Base-by-base conservation (phyloP, 2,329 filamentous ascomycete species). In the Xylariomycetidae sp. region DNA sequence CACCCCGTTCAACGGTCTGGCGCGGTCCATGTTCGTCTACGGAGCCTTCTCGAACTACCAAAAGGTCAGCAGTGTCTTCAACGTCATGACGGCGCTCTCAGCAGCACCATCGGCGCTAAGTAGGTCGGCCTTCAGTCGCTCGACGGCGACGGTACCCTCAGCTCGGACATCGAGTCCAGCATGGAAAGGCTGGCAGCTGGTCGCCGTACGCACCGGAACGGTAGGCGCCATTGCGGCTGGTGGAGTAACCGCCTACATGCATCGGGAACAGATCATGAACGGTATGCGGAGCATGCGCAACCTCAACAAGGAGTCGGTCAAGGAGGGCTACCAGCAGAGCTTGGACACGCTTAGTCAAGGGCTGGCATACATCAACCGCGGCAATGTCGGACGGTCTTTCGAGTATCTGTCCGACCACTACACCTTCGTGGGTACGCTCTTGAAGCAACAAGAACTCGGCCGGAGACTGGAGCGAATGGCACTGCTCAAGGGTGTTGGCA, bases 371-470 rank as follows among this genome's bases (percentile, higher is more conserved):
- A 64, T 76, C 52, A 76, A 74, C 50, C 62, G 70, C 6, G 71
- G 72, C 10, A 75, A 70, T 25, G 71, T 76, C 2, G 79, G 79
- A 3, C 72, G 78, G 34, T 85, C 85, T 1, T 82, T 86, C 45
- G 74, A 71, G 13, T 94, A 86, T 79, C 76, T 89, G 4, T 79
- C 81, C 0, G 84, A 82, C 12, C 88, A 95, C 57, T 75, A 94
- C 32, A 85, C 86, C 22, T 95, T 94, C 49, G 82, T 94, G 2
- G 85, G 86, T 0, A 81, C 84, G 28, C 68, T 95, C 2, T 72
- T 87, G 44, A 80, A 83, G 33, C 76, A 78, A 12, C 77, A 81
- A 20, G 84, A 92, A 48, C 63, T 94, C 40, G 75, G 72, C 35
- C 70, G 73, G 26, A 72, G 88, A 12, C 64, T 93, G 3, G 72